Evolutionary conservation across 176 grass and related monocot species (phyloP).

Genomic region (Canna indica): DNA sequence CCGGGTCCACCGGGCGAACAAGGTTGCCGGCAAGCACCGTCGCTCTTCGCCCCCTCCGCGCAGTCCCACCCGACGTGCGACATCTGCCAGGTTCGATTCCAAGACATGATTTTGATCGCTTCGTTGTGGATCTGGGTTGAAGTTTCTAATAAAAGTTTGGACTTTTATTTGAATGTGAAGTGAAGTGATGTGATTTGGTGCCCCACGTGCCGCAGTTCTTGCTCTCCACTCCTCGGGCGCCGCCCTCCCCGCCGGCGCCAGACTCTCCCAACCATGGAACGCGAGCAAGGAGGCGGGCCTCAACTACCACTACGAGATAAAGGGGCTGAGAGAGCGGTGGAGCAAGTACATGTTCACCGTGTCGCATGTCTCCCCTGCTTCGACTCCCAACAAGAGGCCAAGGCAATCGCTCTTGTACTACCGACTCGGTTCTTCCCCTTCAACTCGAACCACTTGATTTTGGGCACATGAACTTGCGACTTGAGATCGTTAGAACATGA

Average conservation of each 20-base stretch:
- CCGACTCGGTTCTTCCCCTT: conserved; percentile 5
- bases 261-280: conserved; percentile 4
- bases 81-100: conserved; percentile 6
- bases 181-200: conserved; percentile 8
- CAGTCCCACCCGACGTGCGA: conserved; percentile 25
- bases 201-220: conserved; percentile 27
- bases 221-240: too few species aligned
- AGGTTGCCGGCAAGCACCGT: conserved; percentile 12
- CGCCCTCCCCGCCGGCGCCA: neutral
- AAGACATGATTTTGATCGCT: neutral
- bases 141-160: neutral
- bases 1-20: conserved; percentile 23
- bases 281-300: conserved; percentile 10
- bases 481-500: too few species aligned
- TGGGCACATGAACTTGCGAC: too few species aligned
- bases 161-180: neutral
- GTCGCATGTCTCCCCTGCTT: conserved; percentile 42
- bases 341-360: conserved; percentile 51
- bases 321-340: conserved; percentile 19
- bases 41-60: neutral
- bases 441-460: too few species aligned
- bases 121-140: neutral
- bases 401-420: conserved; percentile 40
- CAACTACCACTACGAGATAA: conserved; percentile 13
- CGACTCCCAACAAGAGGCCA: conserved; percentile 31